These are phyloP conservation scores for Juglanconis oblonga DNA, from an alignment of 2,329 filamentous ascomycete genomes.

Conservation along the genomic window DNA sequence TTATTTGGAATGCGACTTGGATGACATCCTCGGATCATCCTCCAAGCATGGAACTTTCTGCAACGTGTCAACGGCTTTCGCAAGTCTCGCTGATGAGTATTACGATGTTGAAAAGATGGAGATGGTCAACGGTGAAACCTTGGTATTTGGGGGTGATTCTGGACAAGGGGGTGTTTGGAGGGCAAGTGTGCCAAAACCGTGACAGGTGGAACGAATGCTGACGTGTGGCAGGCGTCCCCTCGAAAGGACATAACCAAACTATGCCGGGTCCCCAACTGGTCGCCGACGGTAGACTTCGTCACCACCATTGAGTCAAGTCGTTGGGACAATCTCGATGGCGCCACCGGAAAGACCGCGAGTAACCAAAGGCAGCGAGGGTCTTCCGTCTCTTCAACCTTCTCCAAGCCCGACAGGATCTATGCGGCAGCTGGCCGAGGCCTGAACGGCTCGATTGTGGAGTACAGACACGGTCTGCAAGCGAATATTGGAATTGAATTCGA, in stretches of 20 bases:
- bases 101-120: conserved; percentile 9
- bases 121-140: conserved; percentile 58
- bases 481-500: conserved; percentile 59
- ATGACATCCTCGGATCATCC: conserved; percentile 51
- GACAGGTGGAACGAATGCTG: not conserved
- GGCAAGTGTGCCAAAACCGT: conserved; percentile 39
- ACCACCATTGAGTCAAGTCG: conserved; percentile 39
- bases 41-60: conserved; percentile 65
- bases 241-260: conserved; percentile 52
- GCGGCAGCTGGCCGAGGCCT: conserved; percentile 62
- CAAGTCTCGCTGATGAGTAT: conserved; percentile 64
- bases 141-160: conserved; percentile 75
- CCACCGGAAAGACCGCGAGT: conserved; percentile 20
- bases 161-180: conserved; percentile 76
- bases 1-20: conserved; percentile 65
- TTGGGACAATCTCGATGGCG: conserved; percentile 24
- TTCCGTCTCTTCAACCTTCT: conserved; percentile 46
- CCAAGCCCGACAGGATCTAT: conserved; percentile 57
- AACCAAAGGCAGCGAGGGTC: conserved; percentile 26
- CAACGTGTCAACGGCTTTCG: conserved; percentile 79
- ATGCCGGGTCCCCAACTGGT: conserved; percentile 64
- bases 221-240: conserved; percentile 45
- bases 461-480: conserved; percentile 68
- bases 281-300: conserved; percentile 54
- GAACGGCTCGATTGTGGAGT: conserved; percentile 63